Conservation (phyloP, 805 yeast genomes). For the Metschnikowia orientalis region DNA sequence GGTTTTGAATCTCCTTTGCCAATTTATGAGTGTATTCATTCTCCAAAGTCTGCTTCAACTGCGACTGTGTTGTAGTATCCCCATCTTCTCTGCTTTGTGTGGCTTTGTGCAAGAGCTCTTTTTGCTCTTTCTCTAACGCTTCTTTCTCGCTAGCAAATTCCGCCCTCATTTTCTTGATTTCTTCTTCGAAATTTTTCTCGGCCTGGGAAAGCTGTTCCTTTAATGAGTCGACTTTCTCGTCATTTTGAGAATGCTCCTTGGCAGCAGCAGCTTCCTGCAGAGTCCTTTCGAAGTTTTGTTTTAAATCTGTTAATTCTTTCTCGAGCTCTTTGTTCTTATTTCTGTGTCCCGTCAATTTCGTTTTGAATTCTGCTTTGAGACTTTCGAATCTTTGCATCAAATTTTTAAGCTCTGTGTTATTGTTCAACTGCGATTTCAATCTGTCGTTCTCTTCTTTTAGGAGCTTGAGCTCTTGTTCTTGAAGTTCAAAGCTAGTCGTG, state of each 20-base stretch:
- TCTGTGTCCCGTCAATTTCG: conserved; percentile 25
- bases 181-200: conserved; percentile 11
- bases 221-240: conserved; percentile 6
- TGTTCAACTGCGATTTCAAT: conserved; percentile 41
- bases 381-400: conserved; percentile 30
- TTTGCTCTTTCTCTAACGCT: conserved; percentile 14
- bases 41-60: conserved; percentile 24
- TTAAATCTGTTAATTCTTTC: conserved; percentile 13
- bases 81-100: conserved; percentile 1
- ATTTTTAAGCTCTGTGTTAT: conserved; percentile 23
- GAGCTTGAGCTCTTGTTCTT: conserved; percentile 45
- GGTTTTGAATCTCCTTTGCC: conserved; percentile 17
- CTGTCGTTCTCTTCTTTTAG: conserved; percentile 52
- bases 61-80: conserved; percentile 5
- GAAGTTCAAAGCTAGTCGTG: conserved; percentile 39
- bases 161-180: conserved; percentile 18
- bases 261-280: conserved; percentile 8
- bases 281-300: conserved; percentile 7
- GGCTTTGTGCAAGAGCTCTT: conserved; percentile 21
- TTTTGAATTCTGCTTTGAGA: conserved; percentile 25
- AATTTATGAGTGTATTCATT: conserved; percentile 21
- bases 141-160: conserved; percentile 31
- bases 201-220: conserved; percentile 5
- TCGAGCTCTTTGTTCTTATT: conserved; percentile 27
- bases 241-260: conserved; percentile 10